Evolutionary conservation across 495 filamentous ascomycete genomes (phyloP).

Genomic region (Cercophora newfieldiana): DNA sequence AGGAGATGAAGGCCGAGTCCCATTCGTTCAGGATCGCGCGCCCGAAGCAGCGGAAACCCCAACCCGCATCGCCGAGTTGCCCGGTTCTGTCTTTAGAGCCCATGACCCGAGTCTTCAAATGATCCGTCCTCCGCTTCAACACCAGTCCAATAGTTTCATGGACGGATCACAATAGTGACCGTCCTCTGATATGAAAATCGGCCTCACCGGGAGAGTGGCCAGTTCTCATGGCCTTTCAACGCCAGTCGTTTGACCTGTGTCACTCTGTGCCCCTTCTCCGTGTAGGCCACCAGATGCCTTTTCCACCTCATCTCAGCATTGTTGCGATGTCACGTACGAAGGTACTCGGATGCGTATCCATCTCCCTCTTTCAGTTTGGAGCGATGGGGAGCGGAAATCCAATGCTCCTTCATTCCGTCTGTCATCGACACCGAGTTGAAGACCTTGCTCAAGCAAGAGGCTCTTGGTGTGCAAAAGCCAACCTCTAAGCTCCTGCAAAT

Average conservation of each 20-base stretch:
- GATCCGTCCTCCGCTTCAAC: not conserved
- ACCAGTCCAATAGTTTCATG: not conserved
- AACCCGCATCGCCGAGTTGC: not conserved
- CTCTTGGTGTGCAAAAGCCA: not conserved
- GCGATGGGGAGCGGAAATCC: too few relatives aligned
- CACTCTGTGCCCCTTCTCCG: not conserved
- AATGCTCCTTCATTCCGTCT: too few relatives aligned
- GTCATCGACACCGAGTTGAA: too few relatives aligned
- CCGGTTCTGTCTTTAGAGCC: not conserved
- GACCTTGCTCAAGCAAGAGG: not conserved
- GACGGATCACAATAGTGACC: not conserved
- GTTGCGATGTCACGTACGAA: too few relatives aligned
- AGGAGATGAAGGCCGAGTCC: constrained; percentile 16
- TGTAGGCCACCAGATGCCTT: not conserved
- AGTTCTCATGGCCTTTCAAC: not conserved
- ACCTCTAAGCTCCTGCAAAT: not conserved
- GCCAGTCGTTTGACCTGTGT: not conserved
- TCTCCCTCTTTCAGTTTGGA: too few relatives aligned
- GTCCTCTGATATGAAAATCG: not conserved
- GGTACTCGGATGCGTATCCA: too few relatives aligned
- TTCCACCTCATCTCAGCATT: not conserved
- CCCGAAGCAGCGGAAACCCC: constrained; percentile 11
- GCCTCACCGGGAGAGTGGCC: not conserved
- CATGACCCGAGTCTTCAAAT: not conserved
- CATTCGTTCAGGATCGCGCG: constrained; percentile 15